Base-by-base conservation (phyloP, 2,329 filamentous ascomycete species). In the Colletotrichum lentis region DNA sequence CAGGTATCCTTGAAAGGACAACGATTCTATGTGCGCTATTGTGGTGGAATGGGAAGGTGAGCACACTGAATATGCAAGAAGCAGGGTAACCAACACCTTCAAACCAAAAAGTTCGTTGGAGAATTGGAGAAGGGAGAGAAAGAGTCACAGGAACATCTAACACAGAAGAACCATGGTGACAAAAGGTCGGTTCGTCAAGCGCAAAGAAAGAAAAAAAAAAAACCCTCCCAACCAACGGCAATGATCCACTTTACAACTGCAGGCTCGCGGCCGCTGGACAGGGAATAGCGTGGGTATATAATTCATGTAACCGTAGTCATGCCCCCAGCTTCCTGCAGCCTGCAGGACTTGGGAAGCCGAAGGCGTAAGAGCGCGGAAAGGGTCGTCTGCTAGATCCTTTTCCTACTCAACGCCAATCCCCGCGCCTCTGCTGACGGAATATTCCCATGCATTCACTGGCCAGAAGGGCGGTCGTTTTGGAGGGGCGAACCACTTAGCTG, bases 101-200 rank as follows among this genome's bases (percentile, higher is more conserved):
- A 60, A 60, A 69, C n/a, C 12, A 61, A 64, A 49, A 35, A 58
- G 27, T n/a, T 44, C 49, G 37, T 60, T 55, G 65, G 62, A 56
- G 55, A 49, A 56, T 60, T 60, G 44, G 44, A 27, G 35, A 55
- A 54, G 18, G 39, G 20, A 55, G 49, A 41, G 52, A 27, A 16
- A 59, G 61, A 68, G 66, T 69, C 66, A 68, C 62, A 61, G 57
- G 66, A 58, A 58, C 62, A 66, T 49, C 65, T 53, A 57, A 14
- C 20, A n/a, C 27, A 56, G 20, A 31, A 31, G 31, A 35, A 35
- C 27, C 27, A 31, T 35, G 44, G 43, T 55, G 41, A 54, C 41
- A 53, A 66, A 52, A 39, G 50, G 62, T 46, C 49, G 66, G 55
- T 58, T 62, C 55, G 62, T 69, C 66, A 55, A 69, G 62, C 56